Evolutionary conservation across 2,329 filamentous ascomycete genomes (phyloP), one percentile per base, ranked within the genome.

Genomic region (Beauveria bassiana): DNA sequence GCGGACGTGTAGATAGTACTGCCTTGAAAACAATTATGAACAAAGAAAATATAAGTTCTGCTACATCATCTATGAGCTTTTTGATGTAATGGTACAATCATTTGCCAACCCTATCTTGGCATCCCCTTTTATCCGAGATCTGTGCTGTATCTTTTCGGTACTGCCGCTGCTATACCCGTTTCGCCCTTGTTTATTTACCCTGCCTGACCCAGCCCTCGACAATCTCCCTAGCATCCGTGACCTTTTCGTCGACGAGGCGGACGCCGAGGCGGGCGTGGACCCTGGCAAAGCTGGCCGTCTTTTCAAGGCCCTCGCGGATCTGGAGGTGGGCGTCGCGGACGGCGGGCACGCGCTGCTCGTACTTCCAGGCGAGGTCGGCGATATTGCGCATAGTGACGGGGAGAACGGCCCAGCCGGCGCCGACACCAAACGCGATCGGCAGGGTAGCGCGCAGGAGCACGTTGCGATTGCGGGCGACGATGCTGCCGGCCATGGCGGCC

Each of bases 351-450:
- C 83, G 86, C 82, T 96, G 85, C 86, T 99, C 95, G 74, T 95
- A 99, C 72, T 85, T 86, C 95, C 95, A 99, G 51, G 89, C 78
- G 71, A 98, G 79, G 71, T 93, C 87, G 49, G 88, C 86, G 31
- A 96, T 86, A 75, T 99, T 99, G 73, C 85, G 80, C 83, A 92
- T 96, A 47, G 95, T 99, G 66, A 95, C 81, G 50, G 95, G 95
- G 54, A 99, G 78, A 45, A 96, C 86, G 64, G 86, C 81, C 86
- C 92, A 95, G 63, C 90, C 92, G 61, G 92, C 90, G 61, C 86
- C 86, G 65, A 96, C 78, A 66, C 93, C 95, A 49, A 97, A 85
- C 22, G 87, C 86, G 55, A 93, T 75, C 12, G 95, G 95, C 2
- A 90, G 82, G 2, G 87, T 80, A 59, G 88, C 86, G 67, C 95